A percentile compares a stretch with the other conserved stretches of the same genome.
Evolutionary conservation across 2,329 filamentous ascomycete species (phyloP).

Genomic region (Cordyceps farinosa): DNA sequence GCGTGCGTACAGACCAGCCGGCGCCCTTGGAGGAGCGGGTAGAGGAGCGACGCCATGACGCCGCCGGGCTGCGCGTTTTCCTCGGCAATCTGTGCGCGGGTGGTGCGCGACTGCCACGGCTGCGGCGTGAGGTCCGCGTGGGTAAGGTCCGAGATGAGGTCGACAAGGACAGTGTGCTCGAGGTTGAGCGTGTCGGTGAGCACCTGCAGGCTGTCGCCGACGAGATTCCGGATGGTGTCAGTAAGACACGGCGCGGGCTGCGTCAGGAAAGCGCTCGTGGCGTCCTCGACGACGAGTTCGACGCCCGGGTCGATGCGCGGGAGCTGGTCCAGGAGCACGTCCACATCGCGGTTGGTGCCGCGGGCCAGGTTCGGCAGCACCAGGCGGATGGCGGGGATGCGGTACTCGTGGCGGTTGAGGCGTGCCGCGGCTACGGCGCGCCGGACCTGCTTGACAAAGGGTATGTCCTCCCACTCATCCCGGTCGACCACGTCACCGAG

Average conservation of each 20-base stretch:
- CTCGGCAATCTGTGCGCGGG: conserved; percentile 34
- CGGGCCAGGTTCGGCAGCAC: conserved; percentile 33
- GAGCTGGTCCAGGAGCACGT: conserved; percentile 32
- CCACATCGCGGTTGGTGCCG: conserved; percentile 28
- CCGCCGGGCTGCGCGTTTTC: conserved; percentile 29
- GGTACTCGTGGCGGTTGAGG: conserved; percentile 36
- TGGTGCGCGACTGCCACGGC: conserved; percentile 33
- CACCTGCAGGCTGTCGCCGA: conserved; percentile 27
- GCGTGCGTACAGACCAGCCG: conserved; percentile 37
- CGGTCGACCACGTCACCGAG: conserved; percentile 29
- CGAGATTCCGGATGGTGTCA: conserved; percentile 29
- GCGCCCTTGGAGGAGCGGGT: conserved; percentile 33
- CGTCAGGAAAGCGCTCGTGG: conserved; percentile 26
- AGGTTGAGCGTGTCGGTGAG: conserved; percentile 38
- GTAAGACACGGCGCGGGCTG: conserved; percentile 7
- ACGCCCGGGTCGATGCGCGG: conserved; percentile 30
- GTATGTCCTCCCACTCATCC: conserved; percentile 34
- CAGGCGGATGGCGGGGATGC: conserved; percentile 34
- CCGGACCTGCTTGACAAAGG: conserved; percentile 31
- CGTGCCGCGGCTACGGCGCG: conserved; percentile 36
- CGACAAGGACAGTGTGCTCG: conserved; percentile 40
- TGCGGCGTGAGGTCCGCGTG: conserved; percentile 32
- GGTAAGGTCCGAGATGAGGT: conserved; percentile 39
- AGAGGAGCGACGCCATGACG: conserved; percentile 34
- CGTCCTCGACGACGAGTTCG: conserved; percentile 32